Percentiles rank a stretch among this genome's conserved stretches.
Conservation (phyloP, 106 monocot genomes). For the Allium fistulosum region DNA sequence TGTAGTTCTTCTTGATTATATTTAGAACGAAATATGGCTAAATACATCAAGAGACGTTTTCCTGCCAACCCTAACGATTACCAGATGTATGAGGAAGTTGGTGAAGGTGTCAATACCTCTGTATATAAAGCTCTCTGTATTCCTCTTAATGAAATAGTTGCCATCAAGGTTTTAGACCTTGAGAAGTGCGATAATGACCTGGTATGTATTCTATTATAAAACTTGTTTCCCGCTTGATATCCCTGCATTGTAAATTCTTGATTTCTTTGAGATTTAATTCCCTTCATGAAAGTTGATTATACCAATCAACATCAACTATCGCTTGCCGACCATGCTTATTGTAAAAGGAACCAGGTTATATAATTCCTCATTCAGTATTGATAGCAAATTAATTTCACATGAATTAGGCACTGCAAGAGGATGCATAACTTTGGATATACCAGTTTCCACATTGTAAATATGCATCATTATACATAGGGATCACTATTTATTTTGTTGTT, state of each 20-base stretch:
- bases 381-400: too few relatives aligned
- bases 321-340: too few relatives aligned
- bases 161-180: conserved; percentile 90
- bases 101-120: conserved; percentile 88
- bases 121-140: conserved; percentile 83
- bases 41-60: conserved; percentile 40
- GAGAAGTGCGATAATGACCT: conserved; percentile 94
- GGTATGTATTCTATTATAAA: conserved; percentile 58
- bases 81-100: conserved; percentile 84
- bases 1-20: conserved; percentile 33
- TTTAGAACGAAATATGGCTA: conserved; percentile 51
- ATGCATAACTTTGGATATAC: too few relatives aligned
- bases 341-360: too few relatives aligned
- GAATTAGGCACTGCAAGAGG: too few relatives aligned
- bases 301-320: too few relatives aligned
- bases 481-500: too few relatives aligned
- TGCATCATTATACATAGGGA: too few relatives aligned
- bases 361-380: too few relatives aligned
- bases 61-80: conserved; percentile 71
- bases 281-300: too few relatives aligned
- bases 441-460: too few relatives aligned
- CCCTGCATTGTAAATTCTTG: too few relatives aligned
- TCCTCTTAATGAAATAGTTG: conserved; percentile 77
- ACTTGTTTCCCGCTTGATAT: background rate
- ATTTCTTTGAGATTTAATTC: background rate